phyloP scores from a whole-genome alignment of 2,329 filamentous ascomycete genomes.

The Neofusicoccum sp. region DNA sequence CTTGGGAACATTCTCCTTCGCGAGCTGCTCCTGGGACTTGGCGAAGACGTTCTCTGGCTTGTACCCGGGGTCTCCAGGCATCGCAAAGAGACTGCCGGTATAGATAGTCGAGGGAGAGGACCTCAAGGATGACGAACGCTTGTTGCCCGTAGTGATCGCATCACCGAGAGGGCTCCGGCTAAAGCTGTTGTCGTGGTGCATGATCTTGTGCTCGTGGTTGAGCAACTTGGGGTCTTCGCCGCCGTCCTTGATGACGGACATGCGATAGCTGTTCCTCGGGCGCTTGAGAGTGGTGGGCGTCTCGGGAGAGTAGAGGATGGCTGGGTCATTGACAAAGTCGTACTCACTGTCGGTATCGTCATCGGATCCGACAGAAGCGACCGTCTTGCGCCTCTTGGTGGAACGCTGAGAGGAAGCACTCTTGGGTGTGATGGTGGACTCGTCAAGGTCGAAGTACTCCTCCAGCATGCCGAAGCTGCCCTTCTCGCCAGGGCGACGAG shows the following conservation, averaged over 20 bases:
- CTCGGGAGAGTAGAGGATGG: background rate
- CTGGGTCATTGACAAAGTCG: background rate
- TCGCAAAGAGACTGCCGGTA: background rate
- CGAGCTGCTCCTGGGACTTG: background rate
- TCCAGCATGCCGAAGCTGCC: conserved; percentile 14
- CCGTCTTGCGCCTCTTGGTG: conserved; percentile 1
- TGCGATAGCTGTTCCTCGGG: conserved; percentile 6
- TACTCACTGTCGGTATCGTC: background rate
- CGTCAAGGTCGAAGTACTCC: conserved; percentile 1
- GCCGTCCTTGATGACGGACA: background rate
- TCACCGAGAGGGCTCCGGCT: conserved; percentile 3
- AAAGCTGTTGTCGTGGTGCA: conserved; percentile 11
- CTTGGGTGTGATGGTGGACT: background rate
- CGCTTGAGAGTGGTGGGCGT: conserved; percentile 7
- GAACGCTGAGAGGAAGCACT: background rate
- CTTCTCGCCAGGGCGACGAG: conserved; percentile 7
- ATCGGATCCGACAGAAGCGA: background rate
- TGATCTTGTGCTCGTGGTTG: background rate
- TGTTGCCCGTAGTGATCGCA: background rate
- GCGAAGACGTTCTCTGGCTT: conserved; percentile 15
- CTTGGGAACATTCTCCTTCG: background rate
- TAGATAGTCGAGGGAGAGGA: conserved; percentile 2
- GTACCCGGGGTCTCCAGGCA: conserved; percentile 15
- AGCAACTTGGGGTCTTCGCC: conserved; percentile 1
- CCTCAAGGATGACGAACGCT: background rate